A percentile compares a stretch with the other conserved stretches of the same genome.
Evolutionary conservation across 805 yeast genomes (phyloP).

Genomic region (Ogataea methanolica): DNA sequence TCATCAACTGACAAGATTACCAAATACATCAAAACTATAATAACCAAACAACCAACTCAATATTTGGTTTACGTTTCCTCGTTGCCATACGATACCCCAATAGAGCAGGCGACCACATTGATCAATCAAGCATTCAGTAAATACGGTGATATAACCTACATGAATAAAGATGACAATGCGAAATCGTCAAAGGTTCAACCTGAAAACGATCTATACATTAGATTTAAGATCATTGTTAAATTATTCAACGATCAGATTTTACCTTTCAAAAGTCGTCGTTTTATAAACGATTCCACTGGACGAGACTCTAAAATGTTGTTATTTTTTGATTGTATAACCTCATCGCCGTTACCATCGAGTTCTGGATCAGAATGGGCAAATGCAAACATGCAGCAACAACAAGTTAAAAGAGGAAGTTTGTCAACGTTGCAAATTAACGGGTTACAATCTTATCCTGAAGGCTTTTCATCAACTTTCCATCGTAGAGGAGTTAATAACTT

Average conservation of each 20-base stretch:
- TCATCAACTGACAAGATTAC: conserved; percentile 11
- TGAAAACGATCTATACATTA: conserved; percentile 24
- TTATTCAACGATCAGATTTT: conserved; percentile 22
- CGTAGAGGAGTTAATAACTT: conserved; percentile 43
- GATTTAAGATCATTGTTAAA: conserved; percentile 23
- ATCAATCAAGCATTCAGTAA: conserved; percentile 20
- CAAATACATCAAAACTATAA: conserved; percentile 23
- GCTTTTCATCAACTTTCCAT: conserved; percentile 46
- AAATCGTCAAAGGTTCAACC: conserved; percentile 19
- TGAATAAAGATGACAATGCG: conserved; percentile 17
- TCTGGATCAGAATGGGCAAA: neutral
- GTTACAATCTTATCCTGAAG: conserved; percentile 39
- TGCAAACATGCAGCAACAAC: neutral
- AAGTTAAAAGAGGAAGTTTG: neutral
- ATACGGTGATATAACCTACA: conserved; percentile 22
- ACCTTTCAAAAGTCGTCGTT: conserved; percentile 27
- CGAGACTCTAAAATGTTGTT: conserved; percentile 29
- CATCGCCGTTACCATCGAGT: conserved; percentile 4
- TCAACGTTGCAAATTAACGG: conserved; percentile 8
- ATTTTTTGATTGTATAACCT: conserved; percentile 24
- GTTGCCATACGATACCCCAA: conserved; percentile 26
- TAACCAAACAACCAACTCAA: conserved; percentile 21
- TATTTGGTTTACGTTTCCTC: conserved; percentile 26
- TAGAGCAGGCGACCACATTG: conserved; percentile 21
- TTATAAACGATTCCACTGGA: conserved; percentile 25